Evolutionary conservation across 176 grass and related monocot species (phyloP).

Genomic region (Puya raimondii): DNA sequence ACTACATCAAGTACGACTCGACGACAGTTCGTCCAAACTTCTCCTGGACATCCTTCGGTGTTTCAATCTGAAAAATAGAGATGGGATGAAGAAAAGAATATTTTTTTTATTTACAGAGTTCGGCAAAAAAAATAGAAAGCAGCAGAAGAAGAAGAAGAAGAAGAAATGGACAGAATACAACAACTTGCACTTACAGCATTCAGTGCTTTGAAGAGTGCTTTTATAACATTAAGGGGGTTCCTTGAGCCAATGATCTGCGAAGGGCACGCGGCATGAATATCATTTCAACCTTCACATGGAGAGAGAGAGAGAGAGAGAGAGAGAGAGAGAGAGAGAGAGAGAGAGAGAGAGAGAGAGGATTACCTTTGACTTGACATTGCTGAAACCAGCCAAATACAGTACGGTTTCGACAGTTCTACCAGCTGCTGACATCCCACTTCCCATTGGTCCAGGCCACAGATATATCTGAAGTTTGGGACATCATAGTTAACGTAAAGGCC

Average conservation of each 20-base stretch:
- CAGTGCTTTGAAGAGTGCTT: conserved; percentile 88
- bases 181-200: conserved; percentile 57
- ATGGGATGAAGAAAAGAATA: not conserved
- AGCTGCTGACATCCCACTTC: conserved; percentile 60
- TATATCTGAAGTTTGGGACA: conserved; percentile 42
- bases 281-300: not conserved
- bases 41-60: conserved; percentile 82
- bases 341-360: not conserved
- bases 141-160: not conserved
- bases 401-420: conserved; percentile 75
- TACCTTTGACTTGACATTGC: conserved; percentile 86
- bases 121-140: not conserved
- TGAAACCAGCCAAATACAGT: conserved; percentile 73
- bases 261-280: not conserved
- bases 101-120: too few relatives aligned
- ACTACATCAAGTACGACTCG: conserved; percentile 65
- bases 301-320: not conserved
- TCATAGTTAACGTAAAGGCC: not conserved
- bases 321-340: not conserved
- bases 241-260: conserved; percentile 92
- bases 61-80: conserved; percentile 59
- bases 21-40: conserved; percentile 97
- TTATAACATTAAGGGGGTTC: conserved; percentile 84
- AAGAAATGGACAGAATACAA: not conserved
- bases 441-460: conserved; percentile 73